Evolutionary conservation across 495 filamentous ascomycete genomes (phyloP), one percentile per base, ranked within the genome.

Genomic region (Chaetomium tenue): DNA sequence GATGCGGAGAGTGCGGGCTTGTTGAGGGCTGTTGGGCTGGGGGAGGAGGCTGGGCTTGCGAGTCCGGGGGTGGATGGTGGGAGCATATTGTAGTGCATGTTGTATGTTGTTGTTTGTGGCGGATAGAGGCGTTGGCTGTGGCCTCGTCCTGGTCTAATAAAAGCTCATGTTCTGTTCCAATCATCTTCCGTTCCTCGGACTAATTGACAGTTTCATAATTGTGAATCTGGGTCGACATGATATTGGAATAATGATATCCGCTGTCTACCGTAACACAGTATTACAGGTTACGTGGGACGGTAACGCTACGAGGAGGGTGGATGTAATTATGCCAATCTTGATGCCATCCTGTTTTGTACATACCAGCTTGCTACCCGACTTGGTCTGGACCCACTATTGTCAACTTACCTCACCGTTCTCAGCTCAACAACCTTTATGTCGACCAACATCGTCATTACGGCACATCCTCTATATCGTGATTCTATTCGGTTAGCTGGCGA

Each of bases 1-100:
- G 64, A 70, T 4, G 72, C 69, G 3, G 72, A 73, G 66, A 67
- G 66, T 22, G 71, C 62, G 39, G 73, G 73, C 1, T 47, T 75
- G 67, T 51, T 74, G 66, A 39, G 68, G 16, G 66, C 40, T 0
- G 52, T 54, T 20, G 46, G 64, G 18, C 6, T 16, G 56, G 51
- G 25, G 33, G 65, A 63, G n/a, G 64, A 68, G 39, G 63, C 64
- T 20, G 66, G 67, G 18, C 23, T 50, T 50, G 60, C 39, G 13
- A 70, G 69, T 67, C 68, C 70, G 0, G 64, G 58, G 12, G 65
- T 52, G 47, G 71, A 75, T 44, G 25, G 50, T 20, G 69, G 55
- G 58, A 70, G 72, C 66, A 73, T 74, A 66, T 68, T 74, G 55
- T 74, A 60, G 59, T 30, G 25, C 16, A 30, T 16, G 23, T 30